A percentile compares a stretch with the other conserved stretches of the same genome.
These are phyloP conservation scores for Syzygium aqueum DNA, from an alignment of 345 rosid genomes.

Conservation along the genomic window DNA sequence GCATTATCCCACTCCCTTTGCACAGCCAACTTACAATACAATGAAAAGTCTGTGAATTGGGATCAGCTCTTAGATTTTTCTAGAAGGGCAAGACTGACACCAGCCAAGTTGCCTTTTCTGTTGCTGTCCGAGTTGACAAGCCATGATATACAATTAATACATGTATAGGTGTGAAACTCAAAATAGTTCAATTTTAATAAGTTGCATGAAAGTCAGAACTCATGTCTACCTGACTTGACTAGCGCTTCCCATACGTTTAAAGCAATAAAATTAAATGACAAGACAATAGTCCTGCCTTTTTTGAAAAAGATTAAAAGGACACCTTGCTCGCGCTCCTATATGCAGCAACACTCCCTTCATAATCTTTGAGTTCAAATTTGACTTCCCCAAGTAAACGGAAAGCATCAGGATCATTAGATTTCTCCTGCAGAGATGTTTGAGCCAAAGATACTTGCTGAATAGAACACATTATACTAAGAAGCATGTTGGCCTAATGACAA, in stretches of 20 bases:
- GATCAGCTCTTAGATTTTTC: not conserved
- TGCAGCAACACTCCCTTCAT: slow-evolving; percentile 81
- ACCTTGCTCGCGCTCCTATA: slow-evolving; percentile 64
- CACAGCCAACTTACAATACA: not conserved
- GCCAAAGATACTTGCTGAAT: not conserved
- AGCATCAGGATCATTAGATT: slow-evolving; percentile 71
- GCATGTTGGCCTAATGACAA: slow-evolving; percentile 6
- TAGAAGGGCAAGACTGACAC: not conserved
- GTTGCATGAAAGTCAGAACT: not conserved
- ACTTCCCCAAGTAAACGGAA: slow-evolving; percentile 90
- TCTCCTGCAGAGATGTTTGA: slow-evolving; percentile 40
- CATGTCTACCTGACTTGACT: not conserved
- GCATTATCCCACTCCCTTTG: not conserved
- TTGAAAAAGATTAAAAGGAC: not conserved
- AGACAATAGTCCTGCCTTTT: not conserved
- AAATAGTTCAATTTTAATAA: not conserved
- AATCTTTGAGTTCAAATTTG: slow-evolving; percentile 80
- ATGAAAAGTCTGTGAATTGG: not conserved
- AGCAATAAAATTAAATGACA: not conserved
- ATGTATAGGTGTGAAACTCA: not conserved
- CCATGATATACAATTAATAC: not conserved
- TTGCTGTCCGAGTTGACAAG: not conserved
- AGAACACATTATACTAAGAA: not conserved
- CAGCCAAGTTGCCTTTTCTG: not conserved
- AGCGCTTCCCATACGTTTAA: not conserved